phyloP scores from a whole-genome alignment of 2,329 filamentous ascomycete genomes.

The Penicillium sp. region DNA sequence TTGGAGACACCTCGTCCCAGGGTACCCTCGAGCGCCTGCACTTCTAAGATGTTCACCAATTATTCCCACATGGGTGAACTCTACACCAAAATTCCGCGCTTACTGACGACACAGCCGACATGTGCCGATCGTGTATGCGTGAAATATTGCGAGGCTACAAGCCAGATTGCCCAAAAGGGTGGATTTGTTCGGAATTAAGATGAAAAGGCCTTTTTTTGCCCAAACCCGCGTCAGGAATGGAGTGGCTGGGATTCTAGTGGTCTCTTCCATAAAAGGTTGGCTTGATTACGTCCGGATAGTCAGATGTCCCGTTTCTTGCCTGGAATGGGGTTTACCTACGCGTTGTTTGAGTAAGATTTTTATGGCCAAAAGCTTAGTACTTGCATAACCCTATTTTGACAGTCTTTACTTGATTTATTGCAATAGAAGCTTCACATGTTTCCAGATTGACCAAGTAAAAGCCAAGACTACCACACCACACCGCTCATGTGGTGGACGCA shows the following conservation, averaged over 20 bases:
- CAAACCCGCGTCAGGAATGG: slow-evolving; percentile 1
- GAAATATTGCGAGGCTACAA: slow-evolving; percentile 2
- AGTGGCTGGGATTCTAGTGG: not conserved
- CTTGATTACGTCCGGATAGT: slow-evolving; percentile 1
- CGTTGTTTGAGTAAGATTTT: slow-evolving; percentile 6
- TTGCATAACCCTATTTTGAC: not conserved
- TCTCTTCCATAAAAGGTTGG: not conserved
- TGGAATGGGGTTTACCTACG: slow-evolving; percentile 4
- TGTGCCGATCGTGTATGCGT: slow-evolving; percentile 10
- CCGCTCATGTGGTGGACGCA: no score
- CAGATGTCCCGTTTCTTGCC: not conserved
- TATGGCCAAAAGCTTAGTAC: slow-evolving; percentile 1
- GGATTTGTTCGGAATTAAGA: not conserved
- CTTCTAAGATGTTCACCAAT: not conserved
- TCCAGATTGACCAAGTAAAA: not conserved
- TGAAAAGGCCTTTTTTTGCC: not conserved
- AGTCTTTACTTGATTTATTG: not conserved
- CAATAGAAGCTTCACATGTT: not conserved
- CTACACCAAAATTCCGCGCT: not conserved
- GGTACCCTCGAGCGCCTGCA: not conserved
- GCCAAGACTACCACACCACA: no score
- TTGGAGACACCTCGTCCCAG: slow-evolving; percentile 7
- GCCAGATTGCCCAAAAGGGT: not conserved
- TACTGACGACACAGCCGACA: slow-evolving; percentile 4
- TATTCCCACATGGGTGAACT: not conserved